These are phyloP conservation scores for Salix dunnii DNA, from an alignment of 345 rosid species.

Conservation along the genomic window DNA sequence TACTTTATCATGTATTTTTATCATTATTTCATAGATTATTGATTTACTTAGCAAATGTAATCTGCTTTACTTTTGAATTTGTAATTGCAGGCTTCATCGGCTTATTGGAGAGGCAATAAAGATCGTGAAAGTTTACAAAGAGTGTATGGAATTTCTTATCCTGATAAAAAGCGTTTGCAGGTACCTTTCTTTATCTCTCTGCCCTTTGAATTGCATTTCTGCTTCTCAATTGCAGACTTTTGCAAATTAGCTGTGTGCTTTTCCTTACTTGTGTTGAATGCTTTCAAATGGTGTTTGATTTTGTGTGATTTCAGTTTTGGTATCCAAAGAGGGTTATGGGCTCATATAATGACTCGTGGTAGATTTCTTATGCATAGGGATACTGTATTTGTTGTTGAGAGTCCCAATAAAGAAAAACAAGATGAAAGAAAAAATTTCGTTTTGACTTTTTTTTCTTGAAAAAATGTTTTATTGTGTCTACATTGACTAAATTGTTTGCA, in stretches of 20 bases:
- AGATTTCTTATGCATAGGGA: neutral
- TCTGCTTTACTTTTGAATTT: constrained; percentile 12
- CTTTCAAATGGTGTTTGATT: neutral
- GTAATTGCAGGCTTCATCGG: constrained; percentile 83
- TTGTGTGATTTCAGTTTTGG: neutral
- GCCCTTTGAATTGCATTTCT: neutral
- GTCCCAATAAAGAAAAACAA: neutral
- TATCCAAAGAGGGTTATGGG: neutral
- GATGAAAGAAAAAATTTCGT: neutral
- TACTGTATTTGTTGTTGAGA: neutral
- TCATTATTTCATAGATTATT: constrained; percentile 8
- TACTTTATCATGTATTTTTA: constrained; percentile 7
- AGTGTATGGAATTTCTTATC: constrained; percentile 97
- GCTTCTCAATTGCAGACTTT: neutral
- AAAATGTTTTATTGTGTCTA: neutral
- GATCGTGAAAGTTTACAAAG: constrained; percentile 95
- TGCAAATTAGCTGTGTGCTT: neutral
- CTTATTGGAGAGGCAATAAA: constrained; percentile 92
- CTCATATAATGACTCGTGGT: neutral
- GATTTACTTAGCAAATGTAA: constrained; percentile 10
- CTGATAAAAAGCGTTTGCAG: constrained; percentile 83
- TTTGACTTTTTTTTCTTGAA: neutral
- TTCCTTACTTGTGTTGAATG: neutral
- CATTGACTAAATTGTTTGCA: neutral
- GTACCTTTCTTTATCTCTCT: constrained; percentile 29